Percentiles rank a stretch among this genome's conserved stretches.
phyloP scores from a whole-genome alignment of 1,139 yeast genomes.

The Pichia sp. region DNA sequence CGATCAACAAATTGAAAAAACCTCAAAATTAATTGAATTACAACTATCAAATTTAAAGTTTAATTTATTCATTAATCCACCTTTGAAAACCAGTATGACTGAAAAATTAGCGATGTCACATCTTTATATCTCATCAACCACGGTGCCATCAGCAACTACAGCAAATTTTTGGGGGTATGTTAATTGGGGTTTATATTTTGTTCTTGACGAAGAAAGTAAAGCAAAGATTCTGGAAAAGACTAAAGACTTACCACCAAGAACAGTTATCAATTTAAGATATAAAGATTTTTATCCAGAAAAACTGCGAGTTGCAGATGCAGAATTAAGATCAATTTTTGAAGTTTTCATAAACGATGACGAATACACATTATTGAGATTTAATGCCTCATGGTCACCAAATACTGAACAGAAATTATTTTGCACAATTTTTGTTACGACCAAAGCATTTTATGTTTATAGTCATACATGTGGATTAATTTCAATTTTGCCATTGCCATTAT shows the following conservation, averaged over 20 bases:
- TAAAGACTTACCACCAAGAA: conserved; percentile 7
- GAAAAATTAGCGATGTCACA: conserved; percentile 65
- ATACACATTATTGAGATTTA: conserved; percentile 56
- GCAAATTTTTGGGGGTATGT: conserved; percentile 94
- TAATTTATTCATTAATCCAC: conserved; percentile 39
- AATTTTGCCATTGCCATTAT: conserved; percentile 44
- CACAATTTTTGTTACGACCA: conserved; percentile 59
- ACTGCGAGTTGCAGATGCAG: conserved; percentile 63
- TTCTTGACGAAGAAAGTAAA: conserved; percentile 12
- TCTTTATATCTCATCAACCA: conserved; percentile 50
- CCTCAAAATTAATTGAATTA: conserved; percentile 21
- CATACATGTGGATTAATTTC: conserved; percentile 75
- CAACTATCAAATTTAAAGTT: conserved; percentile 19
- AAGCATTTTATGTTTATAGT: conserved; percentile 58
- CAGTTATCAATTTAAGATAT: conserved; percentile 32
- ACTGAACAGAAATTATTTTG: conserved; percentile 69
- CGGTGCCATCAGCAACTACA: conserved; percentile 73
- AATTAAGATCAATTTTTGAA: conserved; percentile 73
- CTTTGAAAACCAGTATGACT: conserved; percentile 69
- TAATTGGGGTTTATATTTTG: conserved; percentile 68
- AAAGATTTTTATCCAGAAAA: conserved; percentile 62
- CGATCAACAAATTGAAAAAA: conserved; percentile 16
- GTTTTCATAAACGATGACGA: conserved; percentile 51
- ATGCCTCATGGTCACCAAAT: conserved; percentile 69
- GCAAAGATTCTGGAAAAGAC: conserved; percentile 4